Conservation (phyloP, 139 green algal genomes). For the Chlorella ohadii region DNA sequence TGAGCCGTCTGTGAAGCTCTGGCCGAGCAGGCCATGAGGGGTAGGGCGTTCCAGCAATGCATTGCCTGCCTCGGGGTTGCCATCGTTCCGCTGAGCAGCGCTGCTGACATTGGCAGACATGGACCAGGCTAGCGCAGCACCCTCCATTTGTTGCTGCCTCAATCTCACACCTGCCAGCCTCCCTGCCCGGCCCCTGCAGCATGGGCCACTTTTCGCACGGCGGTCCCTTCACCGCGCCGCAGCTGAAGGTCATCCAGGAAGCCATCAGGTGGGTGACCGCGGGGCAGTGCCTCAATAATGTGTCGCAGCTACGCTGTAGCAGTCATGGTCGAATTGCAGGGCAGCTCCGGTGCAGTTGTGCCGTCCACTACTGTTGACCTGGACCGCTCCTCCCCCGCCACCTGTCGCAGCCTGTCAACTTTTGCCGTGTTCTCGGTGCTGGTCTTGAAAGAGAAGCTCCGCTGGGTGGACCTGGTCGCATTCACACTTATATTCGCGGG, state of each 20-base stretch:
- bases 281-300: no score
- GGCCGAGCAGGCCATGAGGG: not conserved
- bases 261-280: constrained; percentile 1
- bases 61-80: no score
- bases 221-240: constrained; percentile 33
- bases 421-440: constrained; percentile 17
- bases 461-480: not conserved
- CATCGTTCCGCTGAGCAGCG: no score
- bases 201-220: constrained; percentile 13
- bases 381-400: not conserved
- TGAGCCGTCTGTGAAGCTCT: not conserved
- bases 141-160: no score
- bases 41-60: no score
- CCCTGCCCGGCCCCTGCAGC: not conserved
- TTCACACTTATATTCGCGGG: constrained; percentile 33
- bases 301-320: no score
- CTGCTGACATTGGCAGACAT: no score
- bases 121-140: no score
- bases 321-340: no score
- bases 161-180: not conserved
- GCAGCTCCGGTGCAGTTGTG: no score
- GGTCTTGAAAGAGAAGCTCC: constrained; percentile 35
- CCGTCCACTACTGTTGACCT: no score
- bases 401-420: constrained; percentile 5
- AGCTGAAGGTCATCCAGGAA: constrained; percentile 29